Conservation (phyloP, 441 rosid species). For the Syzygium malaccense region DNA sequence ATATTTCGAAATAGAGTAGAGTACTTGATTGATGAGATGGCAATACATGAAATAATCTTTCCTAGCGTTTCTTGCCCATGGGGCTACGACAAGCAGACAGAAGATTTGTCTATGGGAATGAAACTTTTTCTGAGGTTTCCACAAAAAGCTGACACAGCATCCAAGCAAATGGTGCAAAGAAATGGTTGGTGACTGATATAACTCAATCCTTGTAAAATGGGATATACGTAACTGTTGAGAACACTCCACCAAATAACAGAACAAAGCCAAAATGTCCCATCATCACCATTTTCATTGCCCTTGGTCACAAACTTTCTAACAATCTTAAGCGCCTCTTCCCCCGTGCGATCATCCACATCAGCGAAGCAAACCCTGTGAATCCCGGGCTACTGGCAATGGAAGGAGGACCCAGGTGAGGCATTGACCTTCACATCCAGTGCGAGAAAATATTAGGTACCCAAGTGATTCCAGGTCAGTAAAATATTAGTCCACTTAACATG, state of each 20-base stretch:
- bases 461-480: too few species aligned
- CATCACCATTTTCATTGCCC: not conserved
- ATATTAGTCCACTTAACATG: too few species aligned
- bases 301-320: not conserved
- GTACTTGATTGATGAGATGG: not conserved
- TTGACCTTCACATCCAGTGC: not conserved
- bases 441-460: not conserved
- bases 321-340: not conserved
- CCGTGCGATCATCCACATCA: not conserved
- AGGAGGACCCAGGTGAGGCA: not conserved
- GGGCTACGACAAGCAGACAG: not conserved
- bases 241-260: not conserved
- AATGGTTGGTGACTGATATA: not conserved
- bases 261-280: not conserved
- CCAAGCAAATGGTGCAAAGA: not conserved
- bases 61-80: not conserved
- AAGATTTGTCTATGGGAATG: not conserved
- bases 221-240: not conserved
- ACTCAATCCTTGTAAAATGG: not conserved
- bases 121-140: not conserved
- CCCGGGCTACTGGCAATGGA: constrained; percentile 7
- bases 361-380: constrained; percentile 12
- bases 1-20: not conserved
- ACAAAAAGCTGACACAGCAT: not conserved
- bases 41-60: not conserved